Evolutionary conservation across 2,329 filamentous ascomycete genomes (phyloP).

Genomic region (Westerdykella ornata): DNA sequence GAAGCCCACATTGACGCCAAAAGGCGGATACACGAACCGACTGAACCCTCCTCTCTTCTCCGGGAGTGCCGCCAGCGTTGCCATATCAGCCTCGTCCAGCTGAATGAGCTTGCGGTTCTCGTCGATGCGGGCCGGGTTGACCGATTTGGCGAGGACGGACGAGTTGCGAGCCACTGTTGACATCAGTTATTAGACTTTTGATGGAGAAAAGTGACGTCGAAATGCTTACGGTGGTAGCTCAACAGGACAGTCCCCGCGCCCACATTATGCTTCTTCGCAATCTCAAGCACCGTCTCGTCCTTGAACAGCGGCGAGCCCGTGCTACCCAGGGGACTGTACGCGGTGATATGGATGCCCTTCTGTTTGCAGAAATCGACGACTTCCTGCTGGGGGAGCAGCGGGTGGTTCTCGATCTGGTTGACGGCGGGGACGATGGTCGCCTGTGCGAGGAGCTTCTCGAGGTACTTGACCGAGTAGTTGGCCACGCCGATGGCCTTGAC

Average conservation of each 20-base stretch:
- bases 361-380: slow-evolving; percentile 62
- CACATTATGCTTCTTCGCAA: slow-evolving; percentile 47
- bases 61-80: slow-evolving; percentile 40
- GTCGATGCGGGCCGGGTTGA: slow-evolving; percentile 61
- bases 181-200: slow-evolving; percentile 1
- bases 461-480: slow-evolving; percentile 45
- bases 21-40: slow-evolving; percentile 45
- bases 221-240: slow-evolving; percentile 62
- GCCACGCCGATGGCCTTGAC: slow-evolving; percentile 47
- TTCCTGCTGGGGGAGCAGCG: slow-evolving; percentile 63
- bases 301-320: slow-evolving; percentile 45
- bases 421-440: slow-evolving; percentile 60
- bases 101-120: slow-evolving; percentile 62
- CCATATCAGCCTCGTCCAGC: slow-evolving; percentile 57
- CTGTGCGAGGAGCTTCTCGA: slow-evolving; percentile 47
- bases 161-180: slow-evolving; percentile 58
- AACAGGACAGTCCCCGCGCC: slow-evolving; percentile 54
- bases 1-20: slow-evolving; percentile 46
- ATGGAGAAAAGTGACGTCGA: slow-evolving; percentile 8
- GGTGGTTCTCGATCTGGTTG: slow-evolving; percentile 71
- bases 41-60: slow-evolving; percentile 44
- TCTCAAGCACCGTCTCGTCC: slow-evolving; percentile 42
- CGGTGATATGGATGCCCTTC: slow-evolving; percentile 65
- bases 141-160: slow-evolving; percentile 68
- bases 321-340: slow-evolving; percentile 53